Conservation (phyloP, 345 rosid species). For the Melaleuca alternifolia region DNA sequence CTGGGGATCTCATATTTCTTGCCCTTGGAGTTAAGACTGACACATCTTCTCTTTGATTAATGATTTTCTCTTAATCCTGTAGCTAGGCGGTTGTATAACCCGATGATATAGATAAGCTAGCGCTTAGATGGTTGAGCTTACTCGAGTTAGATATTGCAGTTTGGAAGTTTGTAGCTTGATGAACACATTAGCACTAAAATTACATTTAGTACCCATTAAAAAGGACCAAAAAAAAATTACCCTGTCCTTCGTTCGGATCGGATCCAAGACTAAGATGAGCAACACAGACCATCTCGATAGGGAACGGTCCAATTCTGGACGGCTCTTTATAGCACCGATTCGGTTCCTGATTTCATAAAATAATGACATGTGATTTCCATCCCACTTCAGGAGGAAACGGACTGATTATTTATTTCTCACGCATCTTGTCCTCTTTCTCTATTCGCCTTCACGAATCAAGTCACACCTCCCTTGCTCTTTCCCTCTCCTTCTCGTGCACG, state of each 20-base stretch:
- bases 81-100: not conserved
- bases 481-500: not conserved
- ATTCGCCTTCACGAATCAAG: too few species aligned
- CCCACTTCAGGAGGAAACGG: fast-evolving
- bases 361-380: too few species aligned
- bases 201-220: not conserved
- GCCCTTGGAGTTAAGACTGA: not conserved
- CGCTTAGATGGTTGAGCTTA: not conserved
- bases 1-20: not conserved
- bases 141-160: not conserved
- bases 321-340: too few species aligned
- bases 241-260: not conserved
- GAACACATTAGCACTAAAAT: not conserved
- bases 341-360: fast-evolving
- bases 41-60: not conserved
- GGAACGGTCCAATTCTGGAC: too few species aligned
- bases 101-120: not conserved
- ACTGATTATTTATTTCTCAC: not conserved
- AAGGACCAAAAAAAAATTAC: too few species aligned
- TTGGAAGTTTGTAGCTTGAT: not conserved
- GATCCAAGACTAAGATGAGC: not conserved
- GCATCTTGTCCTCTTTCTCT: not conserved
- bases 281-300: too few species aligned
- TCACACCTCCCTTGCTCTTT: not conserved
- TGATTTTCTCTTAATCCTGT: not conserved